Percentiles rank a stretch among this genome's conserved stretches.
phyloP scores from a whole-genome alignment of 352 stramenopile species.

The Halophytophthora polymorphica region DNA sequence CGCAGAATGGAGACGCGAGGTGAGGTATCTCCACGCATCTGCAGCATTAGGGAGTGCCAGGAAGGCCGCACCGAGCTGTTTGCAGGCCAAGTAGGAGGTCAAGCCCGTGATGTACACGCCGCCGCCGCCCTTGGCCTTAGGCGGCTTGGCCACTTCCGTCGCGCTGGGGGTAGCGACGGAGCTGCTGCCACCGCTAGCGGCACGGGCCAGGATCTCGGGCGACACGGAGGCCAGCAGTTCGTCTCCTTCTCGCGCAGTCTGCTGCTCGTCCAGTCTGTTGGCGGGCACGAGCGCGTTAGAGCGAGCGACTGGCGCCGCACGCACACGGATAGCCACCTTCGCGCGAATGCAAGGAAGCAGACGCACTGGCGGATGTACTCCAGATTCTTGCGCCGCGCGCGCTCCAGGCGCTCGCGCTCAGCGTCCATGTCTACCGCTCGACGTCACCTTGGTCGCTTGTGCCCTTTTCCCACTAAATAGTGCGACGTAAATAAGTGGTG shows the following conservation, averaged over 20 bases:
- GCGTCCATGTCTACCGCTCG: constrained; percentile 32
- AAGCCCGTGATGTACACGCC: constrained; percentile 82
- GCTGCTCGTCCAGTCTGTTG: constrained; percentile 49
- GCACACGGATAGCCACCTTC: background rate
- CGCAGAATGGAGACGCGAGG: background rate
- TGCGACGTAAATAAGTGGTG: no score
- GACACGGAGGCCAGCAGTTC: constrained; percentile 34
- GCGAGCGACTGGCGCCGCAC: background rate
- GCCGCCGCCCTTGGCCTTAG: constrained; percentile 42
- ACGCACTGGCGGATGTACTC: constrained; percentile 64
- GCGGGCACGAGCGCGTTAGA: background rate
- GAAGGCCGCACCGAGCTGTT: constrained; percentile 57
- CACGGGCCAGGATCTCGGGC: constrained; percentile 16
- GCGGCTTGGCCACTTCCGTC: background rate
- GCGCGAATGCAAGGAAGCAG: background rate
- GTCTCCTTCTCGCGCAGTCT: constrained; percentile 36
- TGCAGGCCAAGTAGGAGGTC: constrained; percentile 78
- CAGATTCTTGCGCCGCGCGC: constrained; percentile 64
- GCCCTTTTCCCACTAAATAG: no score
- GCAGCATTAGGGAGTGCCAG: background rate
- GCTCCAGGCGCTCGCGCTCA: constrained; percentile 56
- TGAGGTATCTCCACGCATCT: background rate
- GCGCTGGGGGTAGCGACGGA: constrained; percentile 7
- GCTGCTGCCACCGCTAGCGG: constrained; percentile 7
- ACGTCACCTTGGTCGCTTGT: no score